A percentile compares a stretch with the other conserved stretches of the same genome.
Conservation (phyloP, 441 rosid genomes). For the Monsonia emarginata region DNA sequence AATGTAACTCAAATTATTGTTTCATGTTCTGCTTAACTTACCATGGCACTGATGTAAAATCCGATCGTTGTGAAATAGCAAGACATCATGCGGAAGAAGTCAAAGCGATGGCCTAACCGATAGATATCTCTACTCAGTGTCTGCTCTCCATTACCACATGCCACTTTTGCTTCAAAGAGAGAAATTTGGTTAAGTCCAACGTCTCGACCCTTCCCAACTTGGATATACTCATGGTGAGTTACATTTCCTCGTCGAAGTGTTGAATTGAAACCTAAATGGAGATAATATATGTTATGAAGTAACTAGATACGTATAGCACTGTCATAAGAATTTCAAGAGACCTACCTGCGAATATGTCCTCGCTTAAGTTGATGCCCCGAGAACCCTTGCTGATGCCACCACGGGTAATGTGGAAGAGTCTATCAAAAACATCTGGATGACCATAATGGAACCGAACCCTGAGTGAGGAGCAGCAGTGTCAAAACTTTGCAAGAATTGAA, state of each 20-base stretch:
- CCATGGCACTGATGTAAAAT: conserved; percentile 92
- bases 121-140: conserved; percentile 88
- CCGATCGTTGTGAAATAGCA: conserved; percentile 94
- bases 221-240: conserved; percentile 97
- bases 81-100: conserved; percentile 91
- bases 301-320: no score
- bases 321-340: no score
- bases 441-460: conserved; percentile 85
- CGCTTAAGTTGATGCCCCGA: conserved; percentile 87
- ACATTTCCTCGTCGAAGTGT: conserved; percentile 97
- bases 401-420: conserved; percentile 90
- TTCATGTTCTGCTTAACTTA: no score
- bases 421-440: conserved; percentile 50
- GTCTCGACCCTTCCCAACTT: conserved; percentile 99
- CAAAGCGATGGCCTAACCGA: conserved; percentile 97
- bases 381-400: conserved; percentile 99
- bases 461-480: conserved; percentile 14
- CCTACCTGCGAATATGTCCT: conserved; percentile 94
- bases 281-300: not conserved
- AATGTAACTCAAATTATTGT: no score
- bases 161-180: conserved; percentile 97
- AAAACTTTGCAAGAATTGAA: not conserved
- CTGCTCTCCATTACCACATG: conserved; percentile 97
- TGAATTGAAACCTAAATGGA: conserved; percentile 72
- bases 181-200: conserved; percentile 98